Percentiles rank a stretch among this genome's conserved stretches.
phyloP scores from a whole-genome alignment of 768 basidiomycete species.

The Peribolospora baueri region DNA sequence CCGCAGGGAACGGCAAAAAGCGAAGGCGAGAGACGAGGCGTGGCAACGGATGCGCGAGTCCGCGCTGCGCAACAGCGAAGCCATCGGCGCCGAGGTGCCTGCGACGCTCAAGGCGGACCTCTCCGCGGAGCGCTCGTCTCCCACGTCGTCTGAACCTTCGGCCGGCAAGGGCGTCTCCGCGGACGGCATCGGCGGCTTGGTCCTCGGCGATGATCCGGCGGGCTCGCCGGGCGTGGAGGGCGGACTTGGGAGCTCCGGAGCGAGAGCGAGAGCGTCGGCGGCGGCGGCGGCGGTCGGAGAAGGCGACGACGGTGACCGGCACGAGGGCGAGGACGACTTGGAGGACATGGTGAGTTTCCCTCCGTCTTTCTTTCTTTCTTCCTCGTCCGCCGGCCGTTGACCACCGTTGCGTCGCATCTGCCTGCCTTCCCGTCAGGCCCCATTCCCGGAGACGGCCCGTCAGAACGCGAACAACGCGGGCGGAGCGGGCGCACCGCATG shows the following conservation, averaged over 20 bases:
- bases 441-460: slow-evolving; percentile 8
- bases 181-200: background rate
- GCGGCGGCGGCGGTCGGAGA: background rate
- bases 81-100: slow-evolving; percentile 13
- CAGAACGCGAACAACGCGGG: slow-evolving; percentile 13
- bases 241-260: background rate
- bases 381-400: background rate
- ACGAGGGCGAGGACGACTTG: slow-evolving; percentile 5
- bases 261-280: background rate
- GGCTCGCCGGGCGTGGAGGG: background rate
- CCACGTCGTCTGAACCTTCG: slow-evolving; percentile 9
- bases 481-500: slow-evolving; percentile 29
- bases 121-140: slow-evolving; percentile 3
- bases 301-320: background rate
- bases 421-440: background rate
- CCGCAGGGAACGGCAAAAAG: slow-evolving; percentile 61
- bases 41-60: slow-evolving; percentile 67
- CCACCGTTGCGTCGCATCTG: background rate
- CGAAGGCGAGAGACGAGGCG: slow-evolving; percentile 57
- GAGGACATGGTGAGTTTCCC: slow-evolving; percentile 8
- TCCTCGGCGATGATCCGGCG: slow-evolving; percentile 4
- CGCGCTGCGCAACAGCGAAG: slow-evolving; percentile 32
- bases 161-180: background rate
- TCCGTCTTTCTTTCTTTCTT: too few species aligned
- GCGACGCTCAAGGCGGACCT: slow-evolving; percentile 32